Evolutionary conservation across 345 rosid genomes (phyloP), one percentile per base, ranked within the genome.

Genomic region (Populus deltoides): DNA sequence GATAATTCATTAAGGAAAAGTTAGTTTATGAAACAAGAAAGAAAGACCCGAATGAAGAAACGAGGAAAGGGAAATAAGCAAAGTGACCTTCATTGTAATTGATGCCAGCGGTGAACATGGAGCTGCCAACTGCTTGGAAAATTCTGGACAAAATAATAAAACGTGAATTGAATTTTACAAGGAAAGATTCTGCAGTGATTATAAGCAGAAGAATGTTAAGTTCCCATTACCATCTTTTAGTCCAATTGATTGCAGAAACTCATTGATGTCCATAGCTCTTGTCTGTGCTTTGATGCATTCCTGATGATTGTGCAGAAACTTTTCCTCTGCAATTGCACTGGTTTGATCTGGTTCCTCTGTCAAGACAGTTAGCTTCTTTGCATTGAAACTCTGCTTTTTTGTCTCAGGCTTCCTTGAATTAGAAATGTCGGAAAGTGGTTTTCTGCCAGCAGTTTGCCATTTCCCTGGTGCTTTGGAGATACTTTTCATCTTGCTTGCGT

Each of bases 371-470:
- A 81, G 71, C 70, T 77, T 86, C 31, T 63, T 35, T 9, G 41
- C 39, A 24, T 62, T 72, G 13, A 53, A 39, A 63, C 68, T 78
- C 74, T 85, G 84, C 83, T 86, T 87, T 45, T 77, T 51, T 27
- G 77, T 68, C 77, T 83, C 81, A 2, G 84, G 80, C 78, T 80
- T 85, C 13, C 71, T 77, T 0, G 87, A 82, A 71, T 85, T 89
- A 43, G 92, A 89, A 74, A 90, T 88, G 80, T 89, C 92, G 13
- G 86, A 70, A 15, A 89, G 87, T 0, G 82, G 89, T 79, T 84
- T 88, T 82, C 90, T 84, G 8, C 73, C 79, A 69, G 77, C 75
- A 20, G 53, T 31, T 67, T 69, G 82, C 1, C 15, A 71, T 69
- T 82, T 85, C 78, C 77, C 83, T 43, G 82, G 57, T 39, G 77